Evolutionary conservation across 2,329 filamentous ascomycete species (phyloP), one percentile per base, ranked within the genome.

Genomic region (Blastomyces percursus): DNA sequence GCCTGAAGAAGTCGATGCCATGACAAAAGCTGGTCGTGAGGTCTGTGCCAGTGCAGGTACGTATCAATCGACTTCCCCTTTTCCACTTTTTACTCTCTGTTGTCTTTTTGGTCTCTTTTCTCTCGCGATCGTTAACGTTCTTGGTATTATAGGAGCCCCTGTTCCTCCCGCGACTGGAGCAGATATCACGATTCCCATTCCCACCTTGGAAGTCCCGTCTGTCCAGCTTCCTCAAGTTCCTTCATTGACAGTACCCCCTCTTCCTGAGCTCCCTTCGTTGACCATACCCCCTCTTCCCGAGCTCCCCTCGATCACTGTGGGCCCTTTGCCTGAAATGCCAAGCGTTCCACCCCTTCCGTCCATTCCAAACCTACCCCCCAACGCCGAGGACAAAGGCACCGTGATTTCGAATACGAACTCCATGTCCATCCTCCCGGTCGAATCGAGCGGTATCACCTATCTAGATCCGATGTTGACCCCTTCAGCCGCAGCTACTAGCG

Each of bases 11-110:
- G 14, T 27, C 12, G 55, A 63, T 4, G 60, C 61, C 21, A 32
- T 66, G 59, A 35, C 30, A 1, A 30, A 61, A n/a, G 64, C 59
- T 32, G 61, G 63, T 32, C 58, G 44, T 46, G 60, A 63, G 51
- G 55, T 59, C 24, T 66, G 64, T 30, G 44, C 19, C 16, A 59
- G 64, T 21, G 52, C 59, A 14, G 63, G 64, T 64, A 60, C 32
- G 52, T 21, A 3, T n/a, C 54, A 40, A 40, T 40, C 54, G 3
- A 32, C 54, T n/a, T 2, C 19, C 27, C 19, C 21, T 27, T 44
- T 21, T 19, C 19, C 14, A 24, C 57, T 6, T 56, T 27, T 21
- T 38, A 35, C 55, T 48, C 3, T 8, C 1, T 35, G 11, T 35
- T 35, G 11, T 35, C 7, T 35, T 35, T 35, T 35, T 35, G 2